A percentile compares a stretch with the other conserved stretches of the same genome.
Evolutionary conservation across 495 filamentous ascomycete genomes (phyloP).

Genomic region (Penicillium dipodomyicola): DNA sequence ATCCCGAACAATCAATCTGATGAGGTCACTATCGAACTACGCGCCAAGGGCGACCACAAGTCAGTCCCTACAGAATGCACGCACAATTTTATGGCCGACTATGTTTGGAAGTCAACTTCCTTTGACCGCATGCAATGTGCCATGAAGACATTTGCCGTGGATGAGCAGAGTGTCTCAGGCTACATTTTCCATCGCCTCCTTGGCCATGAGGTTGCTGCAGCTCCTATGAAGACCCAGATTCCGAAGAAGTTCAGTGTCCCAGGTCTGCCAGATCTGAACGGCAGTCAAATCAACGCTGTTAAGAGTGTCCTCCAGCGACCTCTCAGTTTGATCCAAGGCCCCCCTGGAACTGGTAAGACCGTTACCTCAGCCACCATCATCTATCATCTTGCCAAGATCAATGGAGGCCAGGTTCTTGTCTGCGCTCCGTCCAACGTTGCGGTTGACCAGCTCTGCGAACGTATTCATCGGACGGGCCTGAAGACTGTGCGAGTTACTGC

Average conservation of each 20-base stretch:
- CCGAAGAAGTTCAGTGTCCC: slow-evolving; percentile 97
- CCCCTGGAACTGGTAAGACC: slow-evolving; percentile 96
- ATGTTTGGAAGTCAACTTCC: slow-evolving; percentile 99
- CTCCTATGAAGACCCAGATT: slow-evolving; percentile 94
- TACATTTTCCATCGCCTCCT: slow-evolving; percentile 99
- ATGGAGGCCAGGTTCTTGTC: slow-evolving; percentile 90
- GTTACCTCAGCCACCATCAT: slow-evolving; percentile 99
- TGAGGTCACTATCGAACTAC: slow-evolving; percentile 93
- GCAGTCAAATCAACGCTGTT: slow-evolving; percentile 93
- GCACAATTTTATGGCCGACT: slow-evolving; percentile 96
- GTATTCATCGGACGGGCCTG: slow-evolving; percentile 89
- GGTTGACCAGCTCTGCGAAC: slow-evolving; percentile 97
- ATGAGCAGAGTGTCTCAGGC: slow-evolving; percentile 97
- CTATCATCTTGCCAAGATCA: slow-evolving; percentile 94
- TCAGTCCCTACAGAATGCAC: slow-evolving; percentile 96
- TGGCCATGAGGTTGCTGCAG: slow-evolving; percentile 92
- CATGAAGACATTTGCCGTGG: slow-evolving; percentile 98
- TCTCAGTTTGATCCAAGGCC: slow-evolving; percentile 92
- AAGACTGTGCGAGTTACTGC: slow-evolving; percentile 98
- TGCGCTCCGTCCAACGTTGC: slow-evolving; percentile 98
- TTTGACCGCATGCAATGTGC: slow-evolving; percentile 99
- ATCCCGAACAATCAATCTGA: slow-evolving; percentile 99
- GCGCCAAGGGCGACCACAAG: slow-evolving; percentile 87
- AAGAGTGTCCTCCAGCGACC: slow-evolving; percentile 93
- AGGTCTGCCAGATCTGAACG: slow-evolving; percentile 91